Base-by-base conservation (phyloP, 106 monocot genomes). In the Acorus gramineus region DNA sequence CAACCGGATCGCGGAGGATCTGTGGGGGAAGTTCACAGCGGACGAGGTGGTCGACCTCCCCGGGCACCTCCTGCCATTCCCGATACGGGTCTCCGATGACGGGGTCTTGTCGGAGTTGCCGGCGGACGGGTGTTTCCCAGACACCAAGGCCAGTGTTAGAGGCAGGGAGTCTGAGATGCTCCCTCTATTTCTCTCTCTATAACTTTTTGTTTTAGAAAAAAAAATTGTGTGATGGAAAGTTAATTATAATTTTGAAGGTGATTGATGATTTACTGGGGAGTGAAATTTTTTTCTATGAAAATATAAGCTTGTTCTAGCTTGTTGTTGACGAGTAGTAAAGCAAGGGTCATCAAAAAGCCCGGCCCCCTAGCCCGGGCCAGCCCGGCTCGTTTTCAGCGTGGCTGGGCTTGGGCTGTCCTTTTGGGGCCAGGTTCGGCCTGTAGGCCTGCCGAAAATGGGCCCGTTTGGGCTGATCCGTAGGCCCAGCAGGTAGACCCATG, bases 1-100 rank as follows among this genome's bases (percentile, higher is more conserved):
- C n/a, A 71, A 65, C 56, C 6, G 45, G 14, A 65, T 74, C 42
- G 67, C 81, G 3, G 75, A 76, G 45, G 45, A 49, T 0, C 14
- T 80, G 52, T 83, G 83, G 87, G 75, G 76, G 47, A 69, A 59
- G 72, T 87, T 67, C 49, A 52, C 57, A 0, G 81, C 73, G 14
- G 73, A 81, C 52, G 65, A 65, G 46, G 70, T 88, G 44, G 55
- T 81, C 10, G 73, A 84, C 57, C 73, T 88, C 50, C 81, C 70
- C 3, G 84, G 88, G 3, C 88, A 84, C 76, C 57, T 88, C 42
- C 75, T 88, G 0, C 83, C 80, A 0, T 83, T 80, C 55, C 87
- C 83, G 7, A 60, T 87, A n/a, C 56, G 56, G 60, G 83, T 87
- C 5, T 83, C 74, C 7, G 66, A 72, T 10, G 61, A 42, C 7